Percentiles rank a stretch among this genome's conserved stretches.
phyloP scores from a whole-genome alignment of 2,329 filamentous ascomycete genomes.

The Fusarium subtropicale region DNA sequence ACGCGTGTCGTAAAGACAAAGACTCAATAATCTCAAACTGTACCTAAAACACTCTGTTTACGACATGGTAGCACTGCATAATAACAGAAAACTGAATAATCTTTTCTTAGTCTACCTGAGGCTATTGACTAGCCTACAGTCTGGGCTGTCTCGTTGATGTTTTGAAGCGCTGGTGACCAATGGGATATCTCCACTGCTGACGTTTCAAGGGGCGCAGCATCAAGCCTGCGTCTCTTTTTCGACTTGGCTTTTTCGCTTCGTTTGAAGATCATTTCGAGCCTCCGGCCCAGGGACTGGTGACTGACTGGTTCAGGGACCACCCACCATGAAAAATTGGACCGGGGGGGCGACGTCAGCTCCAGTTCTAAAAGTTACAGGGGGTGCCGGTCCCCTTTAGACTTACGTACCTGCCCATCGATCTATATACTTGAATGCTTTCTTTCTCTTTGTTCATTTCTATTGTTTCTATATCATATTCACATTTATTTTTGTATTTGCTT shows the following conservation, averaged over 20 bases:
- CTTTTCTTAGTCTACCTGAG: conserved; percentile 11
- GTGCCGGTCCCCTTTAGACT: conserved; percentile 19
- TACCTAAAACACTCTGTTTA: conserved; percentile 22
- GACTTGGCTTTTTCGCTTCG: conserved; percentile 27
- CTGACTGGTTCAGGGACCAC: not conserved
- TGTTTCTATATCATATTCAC: conserved; percentile 10
- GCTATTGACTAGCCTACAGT: conserved; percentile 6
- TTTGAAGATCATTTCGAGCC: conserved; percentile 29
- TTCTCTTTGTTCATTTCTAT: conserved; percentile 22
- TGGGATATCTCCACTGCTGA: conserved; percentile 42
- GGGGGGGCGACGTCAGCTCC: conserved; percentile 43
- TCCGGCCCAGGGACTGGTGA: no score
- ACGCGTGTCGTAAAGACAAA: not conserved
- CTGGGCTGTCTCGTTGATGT: conserved; percentile 32
- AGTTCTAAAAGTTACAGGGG: conserved; percentile 30
- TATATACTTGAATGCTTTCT: conserved; percentile 6
- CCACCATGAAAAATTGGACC: conserved; percentile 40
- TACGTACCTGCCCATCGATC: conserved; percentile 7
- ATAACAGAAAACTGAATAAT: not conserved
- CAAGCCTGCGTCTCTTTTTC: conserved; percentile 9
- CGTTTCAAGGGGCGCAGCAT: conserved; percentile 46
- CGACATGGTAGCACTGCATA: not conserved
- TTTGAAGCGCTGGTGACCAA: conserved; percentile 27
- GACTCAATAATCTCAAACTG: conserved; percentile 14
- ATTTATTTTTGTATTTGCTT: not conserved